Base-by-base conservation (phyloP, 106 monocot genomes). In the Hemerocallis citrina region DNA sequence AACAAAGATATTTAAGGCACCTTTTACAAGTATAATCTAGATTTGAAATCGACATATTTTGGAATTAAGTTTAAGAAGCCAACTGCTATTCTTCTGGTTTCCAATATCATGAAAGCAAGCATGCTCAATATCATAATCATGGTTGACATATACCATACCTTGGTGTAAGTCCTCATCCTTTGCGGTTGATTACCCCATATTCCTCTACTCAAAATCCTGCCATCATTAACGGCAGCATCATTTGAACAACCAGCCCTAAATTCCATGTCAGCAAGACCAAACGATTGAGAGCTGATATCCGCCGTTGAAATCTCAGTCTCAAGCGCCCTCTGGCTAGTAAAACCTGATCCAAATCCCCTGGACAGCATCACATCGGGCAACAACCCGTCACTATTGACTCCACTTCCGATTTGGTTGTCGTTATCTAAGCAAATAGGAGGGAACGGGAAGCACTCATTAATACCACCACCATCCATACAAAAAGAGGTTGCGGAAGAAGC, bases 401-500 rank as follows among this genome's bases (percentile, higher is more conserved):
- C 67, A n/a, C n/a, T n/a, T 31, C 52, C 57, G 38, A 74, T 11
- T 49, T 68, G 91, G 39, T 77, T 48, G 49, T 76, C 75, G 34
- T 70, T 68, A 59, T 92, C 84, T 33, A 92, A 63, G 59, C 83
- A 84, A 25, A 77, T 32, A 41, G 77, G 69, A 30, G 87, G 87
- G 23, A 84, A 60, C 24, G 81, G 84, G 48, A 83, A 83, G 45
- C 66, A 67, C 45, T 92, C 92, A 32, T 80, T 83, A 12, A 33
- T 62, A 17, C 51, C 65, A n/a, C n/a, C n/a, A 17, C 76, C 76
- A 41, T 88, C 88, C 65, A 88, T 39, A 69, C 88, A 93, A 57
- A 93, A 93, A 12, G 88, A 93, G 20, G 76, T 93, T 34, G 81
- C 76, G 52, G 93, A 93, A 21, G 85, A 88, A 55, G 84, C 81